These are phyloP conservation scores for Annulohypoxylon truncatum DNA, from an alignment of 2,329 filamentous ascomycete species.

Conservation along the genomic window DNA sequence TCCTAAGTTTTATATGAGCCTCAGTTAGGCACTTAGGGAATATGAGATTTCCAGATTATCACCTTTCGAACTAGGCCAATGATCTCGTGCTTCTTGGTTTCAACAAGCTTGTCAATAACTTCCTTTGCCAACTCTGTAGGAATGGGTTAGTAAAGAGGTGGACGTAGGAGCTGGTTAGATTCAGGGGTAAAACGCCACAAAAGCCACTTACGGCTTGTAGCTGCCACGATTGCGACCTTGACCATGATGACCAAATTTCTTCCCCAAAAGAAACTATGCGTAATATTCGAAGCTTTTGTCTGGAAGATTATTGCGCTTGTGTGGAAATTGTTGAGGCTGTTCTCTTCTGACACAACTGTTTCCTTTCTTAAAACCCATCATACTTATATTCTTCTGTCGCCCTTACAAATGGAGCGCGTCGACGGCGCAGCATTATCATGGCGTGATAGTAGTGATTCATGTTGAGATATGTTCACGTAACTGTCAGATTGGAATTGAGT, in stretches of 20 bases:
- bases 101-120: conserved; percentile 30
- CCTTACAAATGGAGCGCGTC: not conserved
- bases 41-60: not conserved
- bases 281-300: not conserved
- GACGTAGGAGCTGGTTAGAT: not conserved
- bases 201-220: conserved; percentile 30
- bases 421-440: not conserved
- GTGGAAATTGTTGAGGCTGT: not conserved
- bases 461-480: conserved; percentile 18
- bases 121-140: conserved; percentile 33
- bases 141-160: not conserved
- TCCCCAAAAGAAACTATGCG: not conserved
- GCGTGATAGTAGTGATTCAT: not conserved
- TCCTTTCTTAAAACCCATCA: not conserved
- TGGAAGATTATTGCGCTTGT: not conserved
- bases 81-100: conserved; percentile 33
- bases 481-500: not conserved
- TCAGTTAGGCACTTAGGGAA: not conserved
- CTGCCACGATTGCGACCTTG: conserved; percentile 32
- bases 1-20: conserved; percentile 26
- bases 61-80: conserved; percentile 31
- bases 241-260: conserved; percentile 26
- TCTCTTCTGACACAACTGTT: conserved; percentile 1
- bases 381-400: conserved; percentile 11
- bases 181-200: not conserved